Base-by-base conservation (phyloP, 169 alveolate species). In the Theileria annulata region DNA sequence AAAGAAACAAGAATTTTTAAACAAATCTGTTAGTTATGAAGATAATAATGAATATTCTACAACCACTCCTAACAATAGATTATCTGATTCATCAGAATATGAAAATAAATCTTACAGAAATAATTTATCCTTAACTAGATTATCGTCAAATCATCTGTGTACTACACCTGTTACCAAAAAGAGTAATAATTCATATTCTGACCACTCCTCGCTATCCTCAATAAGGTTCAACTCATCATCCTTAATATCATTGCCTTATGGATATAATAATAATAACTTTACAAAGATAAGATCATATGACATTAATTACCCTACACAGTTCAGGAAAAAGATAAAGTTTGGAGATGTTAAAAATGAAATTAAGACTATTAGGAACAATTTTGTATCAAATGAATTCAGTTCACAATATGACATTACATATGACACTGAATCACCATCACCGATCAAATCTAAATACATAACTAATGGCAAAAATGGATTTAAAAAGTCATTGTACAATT, bases 211-310 rank as follows among this genome's bases (percentile, higher is more conserved):
- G 23, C 42, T 56, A 35, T 80, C 88, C 17, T 72, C 88, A 13
- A 27, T 80, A n/a, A 58, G 82, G 71, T 80, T 80, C 60, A 80
- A 80, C 47, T 67, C 88, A 10, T 58, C 80, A 30, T 80, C 88
- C 5, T 71, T 80, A 10, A 78, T 80, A 6, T 63, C 88, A 37
- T 30, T 72, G 67, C 88, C 88, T 0, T 80, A 27, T 47, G 83
- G 71, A 2, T 80, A 73, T 56, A 66, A 78, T 71, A 80, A 80
- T 54, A 80, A 80, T 58, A 80, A 82, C n/a, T 80, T 80, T 35
- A 78, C 77, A 4, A 80, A 80, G 59, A 80, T 80, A 30, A 80
- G 51, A 51, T 48, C 67, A 19, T 76, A 73, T 21, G 88, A 80
- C 21, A 72, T 80, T n/a, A 0, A 59, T 17, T 74, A 73, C 67